phyloP scores from a whole-genome alignment of 1,284 basidiomycete genomes.

The Lentinula novae-zelandiae region DNA sequence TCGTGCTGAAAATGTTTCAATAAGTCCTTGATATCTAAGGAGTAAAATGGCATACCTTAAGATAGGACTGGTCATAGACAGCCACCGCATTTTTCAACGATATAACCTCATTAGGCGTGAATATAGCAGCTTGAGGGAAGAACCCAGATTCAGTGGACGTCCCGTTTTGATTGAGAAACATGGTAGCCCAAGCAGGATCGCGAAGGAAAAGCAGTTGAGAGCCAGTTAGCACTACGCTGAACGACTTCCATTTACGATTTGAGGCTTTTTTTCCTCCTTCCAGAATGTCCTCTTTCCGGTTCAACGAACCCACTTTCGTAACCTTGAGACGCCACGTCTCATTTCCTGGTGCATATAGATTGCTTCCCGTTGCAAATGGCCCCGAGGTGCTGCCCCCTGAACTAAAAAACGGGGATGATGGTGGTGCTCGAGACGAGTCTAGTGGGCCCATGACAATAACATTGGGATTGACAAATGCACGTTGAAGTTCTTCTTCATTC shows the following conservation, averaged over 20 bases:
- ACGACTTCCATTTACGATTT: constrained; percentile 86
- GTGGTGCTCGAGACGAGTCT: constrained; percentile 35
- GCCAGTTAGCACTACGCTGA: constrained; percentile 83
- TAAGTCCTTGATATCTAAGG: neutral
- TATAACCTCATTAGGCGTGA: constrained; percentile 86
- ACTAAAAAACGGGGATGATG: constrained; percentile 47
- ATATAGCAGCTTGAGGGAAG: constrained; percentile 52
- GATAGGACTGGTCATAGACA: constrained; percentile 75
- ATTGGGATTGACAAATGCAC: constrained; percentile 67
- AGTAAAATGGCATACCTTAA: constrained; percentile 47
- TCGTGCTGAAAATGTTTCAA: constrained; percentile 43
- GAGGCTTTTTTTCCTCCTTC: constrained; percentile 75
- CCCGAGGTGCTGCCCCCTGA: constrained; percentile 31
- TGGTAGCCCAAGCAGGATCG: constrained; percentile 68
- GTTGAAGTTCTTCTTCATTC: constrained; percentile 67
- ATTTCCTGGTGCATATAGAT: constrained; percentile 20
- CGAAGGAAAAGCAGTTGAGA: constrained; percentile 93
- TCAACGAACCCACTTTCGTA: constrained; percentile 79
- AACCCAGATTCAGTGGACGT: constrained; percentile 31
- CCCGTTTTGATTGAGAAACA: constrained; percentile 52
- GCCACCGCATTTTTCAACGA: constrained; percentile 79
- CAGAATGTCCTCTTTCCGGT: constrained; percentile 79
- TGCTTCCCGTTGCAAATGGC: constrained; percentile 22
- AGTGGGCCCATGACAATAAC: constrained; percentile 52
- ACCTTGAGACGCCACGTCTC: constrained; percentile 63